phyloP scores from a whole-genome alignment of 2,329 filamentous ascomycete genomes.

The Plenodomus tracheiphilus region DNA sequence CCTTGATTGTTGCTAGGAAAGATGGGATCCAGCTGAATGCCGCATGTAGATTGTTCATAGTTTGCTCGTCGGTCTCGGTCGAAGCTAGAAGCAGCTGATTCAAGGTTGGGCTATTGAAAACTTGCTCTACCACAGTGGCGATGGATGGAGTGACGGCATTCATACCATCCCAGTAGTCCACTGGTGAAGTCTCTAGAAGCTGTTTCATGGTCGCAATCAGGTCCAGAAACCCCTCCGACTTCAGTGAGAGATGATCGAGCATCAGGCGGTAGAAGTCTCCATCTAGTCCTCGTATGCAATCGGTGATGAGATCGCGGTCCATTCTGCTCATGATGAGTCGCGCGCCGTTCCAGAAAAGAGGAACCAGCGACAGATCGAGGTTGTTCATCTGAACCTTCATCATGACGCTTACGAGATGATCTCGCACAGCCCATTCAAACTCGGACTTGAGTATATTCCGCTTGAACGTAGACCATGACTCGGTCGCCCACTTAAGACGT shows the following conservation, averaged over 20 bases:
- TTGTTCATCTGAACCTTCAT: constrained; percentile 62
- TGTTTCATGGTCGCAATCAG: constrained; percentile 71
- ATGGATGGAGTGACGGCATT: constrained; percentile 79
- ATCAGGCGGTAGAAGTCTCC: constrained; percentile 65
- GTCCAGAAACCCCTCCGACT: constrained; percentile 62
- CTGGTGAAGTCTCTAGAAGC: constrained; percentile 74
- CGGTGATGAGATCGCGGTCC: constrained; percentile 72
- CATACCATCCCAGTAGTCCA: constrained; percentile 87
- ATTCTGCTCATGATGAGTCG: constrained; percentile 73
- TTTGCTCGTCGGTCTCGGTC: constrained; percentile 51
- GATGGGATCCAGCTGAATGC: constrained; percentile 78
- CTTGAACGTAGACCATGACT: constrained; percentile 68
- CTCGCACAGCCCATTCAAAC: constrained; percentile 85
- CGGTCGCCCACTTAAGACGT: constrained; percentile 68
- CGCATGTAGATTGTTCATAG: constrained; percentile 60
- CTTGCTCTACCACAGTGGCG: constrained; percentile 78
- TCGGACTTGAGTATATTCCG: constrained; percentile 68
- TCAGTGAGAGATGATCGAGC: constrained; percentile 64
- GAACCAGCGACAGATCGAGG: constrained; percentile 58
- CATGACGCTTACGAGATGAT: constrained; percentile 70
- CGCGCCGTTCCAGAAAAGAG: constrained; percentile 79
- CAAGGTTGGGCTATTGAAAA: constrained; percentile 73
- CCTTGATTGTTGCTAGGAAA: constrained; percentile 76
- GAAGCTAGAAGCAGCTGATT: constrained; percentile 60
- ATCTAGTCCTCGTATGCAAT: constrained; percentile 78